Percentiles rank a stretch among this genome's conserved stretches.
These are phyloP conservation scores for Candida neerlandica DNA, from an alignment of 1,139 yeast genomes.

Conservation along the genomic window DNA sequence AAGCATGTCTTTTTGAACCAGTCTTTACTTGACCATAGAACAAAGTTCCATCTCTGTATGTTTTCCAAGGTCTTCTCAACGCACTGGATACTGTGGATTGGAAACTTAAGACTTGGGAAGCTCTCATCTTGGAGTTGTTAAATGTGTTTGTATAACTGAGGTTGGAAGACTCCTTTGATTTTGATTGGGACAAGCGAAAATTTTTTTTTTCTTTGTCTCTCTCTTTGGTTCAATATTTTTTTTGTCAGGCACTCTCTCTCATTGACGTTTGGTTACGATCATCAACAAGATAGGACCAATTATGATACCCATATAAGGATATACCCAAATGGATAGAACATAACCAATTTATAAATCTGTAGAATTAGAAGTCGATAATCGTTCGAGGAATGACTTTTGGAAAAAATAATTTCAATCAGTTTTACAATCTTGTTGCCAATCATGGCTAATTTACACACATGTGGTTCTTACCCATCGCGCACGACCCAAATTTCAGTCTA, in stretches of 20 bases:
- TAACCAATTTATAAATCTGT: too few relatives aligned
- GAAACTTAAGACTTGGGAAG: slow-evolving; percentile 52
- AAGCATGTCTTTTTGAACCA: slow-evolving; percentile 83
- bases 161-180: neutral
- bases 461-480: neutral
- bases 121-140: slow-evolving; percentile 48
- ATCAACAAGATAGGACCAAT: too few relatives aligned
- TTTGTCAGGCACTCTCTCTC: neutral
- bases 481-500: neutral
- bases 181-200: slow-evolving; percentile 2
- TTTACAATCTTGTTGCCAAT: too few relatives aligned
- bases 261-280: too few relatives aligned
- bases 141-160: neutral
- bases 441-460: neutral
- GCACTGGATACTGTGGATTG: slow-evolving; percentile 52
- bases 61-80: slow-evolving; percentile 88
- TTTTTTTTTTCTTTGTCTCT: neutral
- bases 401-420: too few relatives aligned
- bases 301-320: too few relatives aligned
- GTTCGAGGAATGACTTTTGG: too few relatives aligned
- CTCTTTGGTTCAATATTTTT: neutral
- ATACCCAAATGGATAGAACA: too few relatives aligned
- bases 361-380: too few relatives aligned
- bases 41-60: slow-evolving; percentile 77
- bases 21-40: slow-evolving; percentile 78